Evolutionary conservation across 2,329 filamentous ascomycete genomes (phyloP).

Genomic region (Westerdykella aurantiaca): DNA sequence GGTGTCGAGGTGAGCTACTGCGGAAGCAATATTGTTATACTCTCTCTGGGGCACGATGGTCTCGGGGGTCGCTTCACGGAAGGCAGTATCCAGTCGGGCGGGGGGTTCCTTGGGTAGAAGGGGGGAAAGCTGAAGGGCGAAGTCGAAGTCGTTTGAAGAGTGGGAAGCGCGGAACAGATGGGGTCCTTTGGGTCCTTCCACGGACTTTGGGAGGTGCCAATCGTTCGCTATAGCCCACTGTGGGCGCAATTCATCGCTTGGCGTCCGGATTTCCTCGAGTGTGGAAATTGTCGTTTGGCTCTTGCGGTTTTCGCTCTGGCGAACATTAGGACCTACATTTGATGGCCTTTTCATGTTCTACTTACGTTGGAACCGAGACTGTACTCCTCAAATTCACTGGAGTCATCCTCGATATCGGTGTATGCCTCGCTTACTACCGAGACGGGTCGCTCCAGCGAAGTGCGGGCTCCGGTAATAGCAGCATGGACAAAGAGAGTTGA

Average conservation of each 20-base stretch:
- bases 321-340: conserved; percentile 18
- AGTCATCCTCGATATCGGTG: conserved; percentile 63
- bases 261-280: conserved; percentile 76
- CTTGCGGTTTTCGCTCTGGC: conserved; percentile 54
- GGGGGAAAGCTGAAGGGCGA: conserved; percentile 64
- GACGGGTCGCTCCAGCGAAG: conserved; percentile 51
- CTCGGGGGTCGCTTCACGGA: conserved; percentile 34
- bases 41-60: conserved; percentile 35
- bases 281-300: conserved; percentile 85
- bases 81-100: conserved; percentile 38
- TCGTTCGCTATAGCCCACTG: conserved; percentile 53
- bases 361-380: conserved; percentile 61
- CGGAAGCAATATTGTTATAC: conserved; percentile 49
- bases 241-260: conserved; percentile 55
- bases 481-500: conserved; percentile 54
- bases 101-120: conserved; percentile 60
- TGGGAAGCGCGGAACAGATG: conserved; percentile 76
- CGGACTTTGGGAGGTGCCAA: conserved; percentile 56
- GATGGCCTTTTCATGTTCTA: conserved; percentile 1
- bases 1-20: conserved; percentile 54
- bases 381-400: conserved; percentile 44
- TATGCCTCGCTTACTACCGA: conserved; percentile 75
- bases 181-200: conserved; percentile 76
- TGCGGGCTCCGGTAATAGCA: conserved; percentile 23
- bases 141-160: conserved; percentile 51